Evolutionary conservation across 768 basidiomycete genomes (phyloP), one percentile per base, ranked within the genome.

Genomic region (Lactarius sp.): DNA sequence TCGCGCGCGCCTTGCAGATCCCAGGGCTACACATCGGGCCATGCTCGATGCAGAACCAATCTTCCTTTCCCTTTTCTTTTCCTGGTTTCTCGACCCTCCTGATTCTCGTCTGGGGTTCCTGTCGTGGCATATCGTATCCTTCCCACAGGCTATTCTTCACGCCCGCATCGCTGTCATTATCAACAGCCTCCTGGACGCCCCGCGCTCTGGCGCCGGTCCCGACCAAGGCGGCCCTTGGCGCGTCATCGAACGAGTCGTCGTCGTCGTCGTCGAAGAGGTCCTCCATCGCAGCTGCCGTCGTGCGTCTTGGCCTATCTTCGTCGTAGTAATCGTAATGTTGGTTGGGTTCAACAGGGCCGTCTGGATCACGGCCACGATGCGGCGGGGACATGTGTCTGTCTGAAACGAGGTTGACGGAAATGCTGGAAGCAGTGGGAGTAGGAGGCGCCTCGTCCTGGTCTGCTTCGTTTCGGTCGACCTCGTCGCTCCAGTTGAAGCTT

Each of bases 401-500:
- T 6, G 41, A 13, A 16, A 41, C n/a, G 12, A 22, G 46, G 31
- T 39, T 12, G 20, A 27, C 2, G 16, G 61, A 62, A 16, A 27
- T 13, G 16, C 41, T 61, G 7, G 31, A 14, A 4, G 39, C 51
- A 1, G 33, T 47, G 3, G 54, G 44, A 6, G 36, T 57, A 33
- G 6, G 18, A 13, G 41, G 31, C 4, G 13, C 20, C 13, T 53
- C 39, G 27, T 56, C 52, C 22, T 52, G 37, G 1, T 41, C 58
- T 13, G 49, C 36, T 44, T 62, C 57, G 9, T 14, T 5, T 1
- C 52, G 52, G 1, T 57, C 63, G 0, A 65, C 46, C 0, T 67
- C 63, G 0, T 58, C 59, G n/a, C 59, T 65, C 66, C 66, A 58
- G 18, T 58, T 22, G 31, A 61, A 67, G 18, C 34, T 46, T 10